phyloP scores from a whole-genome alignment of 2,329 filamentous ascomycete genomes.

The Alternaria infectoria region DNA sequence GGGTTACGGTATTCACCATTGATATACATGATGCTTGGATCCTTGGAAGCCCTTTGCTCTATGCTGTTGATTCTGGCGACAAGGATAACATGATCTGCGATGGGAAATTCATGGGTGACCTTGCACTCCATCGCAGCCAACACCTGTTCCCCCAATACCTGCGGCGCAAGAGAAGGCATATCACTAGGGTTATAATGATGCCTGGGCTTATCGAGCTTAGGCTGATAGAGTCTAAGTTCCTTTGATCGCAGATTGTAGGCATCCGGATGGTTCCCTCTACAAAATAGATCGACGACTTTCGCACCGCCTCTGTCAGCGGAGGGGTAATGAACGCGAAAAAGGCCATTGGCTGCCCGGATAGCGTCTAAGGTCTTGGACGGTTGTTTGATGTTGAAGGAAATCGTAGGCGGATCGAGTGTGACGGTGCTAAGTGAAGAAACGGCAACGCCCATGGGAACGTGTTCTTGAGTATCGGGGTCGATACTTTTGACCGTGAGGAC shows the following conservation, averaged over 20 bases:
- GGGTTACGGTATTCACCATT: conserved; percentile 31
- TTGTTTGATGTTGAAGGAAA: conserved; percentile 66
- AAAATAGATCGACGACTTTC: conserved; percentile 37
- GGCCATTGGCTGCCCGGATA: conserved; percentile 51
- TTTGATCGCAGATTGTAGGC: conserved; percentile 26
- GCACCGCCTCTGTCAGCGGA: conserved; percentile 35
- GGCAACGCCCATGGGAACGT: conserved; percentile 54
- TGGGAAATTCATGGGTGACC: conserved; percentile 44
- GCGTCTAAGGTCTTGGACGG: conserved; percentile 64
- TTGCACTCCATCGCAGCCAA: conserved; percentile 44
- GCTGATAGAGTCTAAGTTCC: conserved; percentile 9
- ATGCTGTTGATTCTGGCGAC: conserved; percentile 50
- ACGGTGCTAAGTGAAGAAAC: conserved; percentile 69
- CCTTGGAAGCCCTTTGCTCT: background rate
- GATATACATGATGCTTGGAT: conserved; percentile 33
- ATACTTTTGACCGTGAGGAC: conserved; percentile 55
- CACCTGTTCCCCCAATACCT: conserved; percentile 19
- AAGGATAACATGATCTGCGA: conserved; percentile 57
- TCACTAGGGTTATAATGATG: background rate
- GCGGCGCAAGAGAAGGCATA: conserved; percentile 21
- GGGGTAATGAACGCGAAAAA: conserved; percentile 61
- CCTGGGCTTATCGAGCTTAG: conserved; percentile 14
- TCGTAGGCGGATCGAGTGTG: conserved; percentile 62
- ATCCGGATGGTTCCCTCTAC: conserved; percentile 32
- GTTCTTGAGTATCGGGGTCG: conserved; percentile 16